A percentile compares a stretch with the other conserved stretches of the same genome.
Evolutionary conservation across 495 filamentous ascomycete genomes (phyloP).

Genomic region (Tirmania nivea): DNA sequence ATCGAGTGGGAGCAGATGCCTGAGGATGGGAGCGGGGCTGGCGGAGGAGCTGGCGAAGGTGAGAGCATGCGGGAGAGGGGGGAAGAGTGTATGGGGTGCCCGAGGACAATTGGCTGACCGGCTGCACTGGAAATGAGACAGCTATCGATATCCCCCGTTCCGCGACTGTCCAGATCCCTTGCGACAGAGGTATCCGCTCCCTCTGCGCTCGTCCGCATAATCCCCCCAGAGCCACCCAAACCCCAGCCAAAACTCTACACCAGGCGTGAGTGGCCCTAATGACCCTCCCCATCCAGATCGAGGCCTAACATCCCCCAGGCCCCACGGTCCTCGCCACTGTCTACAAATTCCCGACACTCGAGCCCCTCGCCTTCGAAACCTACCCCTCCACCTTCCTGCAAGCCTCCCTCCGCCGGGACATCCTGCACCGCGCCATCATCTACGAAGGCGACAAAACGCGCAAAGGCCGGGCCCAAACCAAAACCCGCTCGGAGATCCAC

Average conservation of each 20-base stretch:
- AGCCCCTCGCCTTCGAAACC: slow-evolving; percentile 54
- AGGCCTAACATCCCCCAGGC: slow-evolving; percentile 19
- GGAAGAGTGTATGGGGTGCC: no score
- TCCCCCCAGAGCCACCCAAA: slow-evolving; percentile 2
- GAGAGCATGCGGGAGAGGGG: neutral
- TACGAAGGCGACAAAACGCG: slow-evolving; percentile 83
- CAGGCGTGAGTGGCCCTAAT: slow-evolving; percentile 4
- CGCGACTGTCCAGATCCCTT: slow-evolving; percentile 37
- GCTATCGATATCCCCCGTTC: neutral
- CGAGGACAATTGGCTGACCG: no score
- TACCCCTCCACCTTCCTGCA: slow-evolving; percentile 64
- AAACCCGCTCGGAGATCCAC: slow-evolving; percentile 64
- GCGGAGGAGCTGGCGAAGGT: neutral
- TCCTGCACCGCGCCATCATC: slow-evolving; percentile 77
- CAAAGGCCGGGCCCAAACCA: slow-evolving; percentile 66
- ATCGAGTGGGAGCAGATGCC: neutral
- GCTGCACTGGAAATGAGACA: no score
- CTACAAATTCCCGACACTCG: slow-evolving; percentile 75
- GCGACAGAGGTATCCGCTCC: slow-evolving; percentile 42
- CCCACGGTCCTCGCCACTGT: slow-evolving; percentile 54
- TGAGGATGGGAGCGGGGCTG: slow-evolving; percentile 14
- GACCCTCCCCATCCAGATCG: neutral
- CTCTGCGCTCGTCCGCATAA: neutral
- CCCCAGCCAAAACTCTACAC: slow-evolving; percentile 7
- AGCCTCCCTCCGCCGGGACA: slow-evolving; percentile 70